Evolutionary conservation across 805 yeast genomes (phyloP).

Genomic region (Monosporozyma yasuniensis): DNA sequence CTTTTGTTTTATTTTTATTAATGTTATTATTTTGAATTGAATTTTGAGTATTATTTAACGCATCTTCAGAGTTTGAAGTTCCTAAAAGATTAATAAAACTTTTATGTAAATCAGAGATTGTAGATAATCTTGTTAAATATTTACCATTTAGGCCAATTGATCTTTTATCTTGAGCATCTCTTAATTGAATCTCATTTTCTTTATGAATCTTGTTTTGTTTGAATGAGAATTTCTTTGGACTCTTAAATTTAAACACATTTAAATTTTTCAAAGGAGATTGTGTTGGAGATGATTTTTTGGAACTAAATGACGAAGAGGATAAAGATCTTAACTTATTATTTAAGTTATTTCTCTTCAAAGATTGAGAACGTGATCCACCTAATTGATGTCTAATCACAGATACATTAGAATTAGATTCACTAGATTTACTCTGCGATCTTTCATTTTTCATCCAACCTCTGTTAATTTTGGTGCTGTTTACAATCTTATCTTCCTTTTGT

Average conservation of each 20-base stretch:
- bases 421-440: neutral
- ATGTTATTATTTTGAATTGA: neutral
- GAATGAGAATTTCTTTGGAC: neutral
- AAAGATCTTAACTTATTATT: neutral
- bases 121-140: conserved; percentile 25
- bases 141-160: conserved; percentile 3
- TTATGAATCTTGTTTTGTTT: neutral
- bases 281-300: neutral
- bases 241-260: neutral
- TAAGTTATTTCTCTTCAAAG: neutral
- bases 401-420: conserved; percentile 17
- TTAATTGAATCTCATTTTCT: neutral
- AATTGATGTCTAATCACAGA: conserved; percentile 24
- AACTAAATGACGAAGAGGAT: neutral
- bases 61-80: neutral
- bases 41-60: neutral
- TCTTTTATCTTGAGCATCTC: neutral
- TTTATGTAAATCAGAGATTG: conserved; percentile 25
- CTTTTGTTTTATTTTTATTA: neutral
- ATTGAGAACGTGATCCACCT: conserved; percentile 1
- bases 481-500: neutral
- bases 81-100: conserved; percentile 14
- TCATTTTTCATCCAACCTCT: conserved; percentile 9
- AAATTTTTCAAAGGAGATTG: neutral
- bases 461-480: neutral